These are phyloP conservation scores for Xylaria scruposa DNA, from an alignment of 495 filamentous ascomycete species.

Conservation along the genomic window DNA sequence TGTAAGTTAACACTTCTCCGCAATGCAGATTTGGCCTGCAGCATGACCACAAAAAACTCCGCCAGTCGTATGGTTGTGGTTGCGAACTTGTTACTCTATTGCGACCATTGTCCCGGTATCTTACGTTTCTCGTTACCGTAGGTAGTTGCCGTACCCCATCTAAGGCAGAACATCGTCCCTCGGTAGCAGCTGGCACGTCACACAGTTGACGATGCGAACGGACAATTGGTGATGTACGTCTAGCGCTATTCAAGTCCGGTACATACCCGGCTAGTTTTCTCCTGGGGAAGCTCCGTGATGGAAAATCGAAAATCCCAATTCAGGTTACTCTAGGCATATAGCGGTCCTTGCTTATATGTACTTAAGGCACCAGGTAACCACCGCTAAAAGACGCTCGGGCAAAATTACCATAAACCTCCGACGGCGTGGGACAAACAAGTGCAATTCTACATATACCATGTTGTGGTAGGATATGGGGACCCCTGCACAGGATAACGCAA, in stretches of 20 bases:
- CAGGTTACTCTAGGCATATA: too few relatives aligned
- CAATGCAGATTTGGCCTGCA: constrained; percentile 7
- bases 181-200: neutral
- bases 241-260: neutral
- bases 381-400: neutral
- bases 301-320: neutral
- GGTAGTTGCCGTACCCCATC: neutral
- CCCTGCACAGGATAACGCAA: constrained; percentile 18
- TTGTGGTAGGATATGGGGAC: neutral
- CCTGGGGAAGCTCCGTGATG: neutral
- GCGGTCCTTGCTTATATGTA: too few relatives aligned
- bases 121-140: neutral
- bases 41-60: neutral
- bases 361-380: neutral
- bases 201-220: neutral
- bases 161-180: neutral
- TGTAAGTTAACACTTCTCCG: constrained; percentile 12
- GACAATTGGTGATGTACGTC: neutral
- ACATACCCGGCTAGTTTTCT: neutral
- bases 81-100: constrained; percentile 7
- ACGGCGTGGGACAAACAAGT: neutral
- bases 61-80: constrained; percentile 9
- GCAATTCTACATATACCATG: neutral
- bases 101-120: neutral
- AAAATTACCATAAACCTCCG: neutral